phyloP scores from a whole-genome alignment of 805 yeast genomes.

The Wickerhamomyces rabaulensis region DNA sequence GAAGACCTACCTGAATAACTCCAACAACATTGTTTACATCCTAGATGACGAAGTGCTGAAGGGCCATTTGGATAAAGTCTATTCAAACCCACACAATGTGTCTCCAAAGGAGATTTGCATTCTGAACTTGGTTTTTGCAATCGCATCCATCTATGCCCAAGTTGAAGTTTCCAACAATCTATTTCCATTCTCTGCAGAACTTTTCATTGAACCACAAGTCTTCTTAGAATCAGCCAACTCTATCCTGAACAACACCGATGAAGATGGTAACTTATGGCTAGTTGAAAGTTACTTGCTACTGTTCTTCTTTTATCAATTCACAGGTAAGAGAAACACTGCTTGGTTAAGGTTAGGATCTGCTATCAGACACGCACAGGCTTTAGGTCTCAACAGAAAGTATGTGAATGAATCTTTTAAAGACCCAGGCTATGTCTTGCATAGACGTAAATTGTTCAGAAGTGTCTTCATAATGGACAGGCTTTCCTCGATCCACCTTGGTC shows the following conservation, averaged over 20 bases:
- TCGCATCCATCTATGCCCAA: slow-evolving; percentile 36
- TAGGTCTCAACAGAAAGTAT: slow-evolving; percentile 35
- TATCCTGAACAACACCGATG: slow-evolving; percentile 27
- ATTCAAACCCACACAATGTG: slow-evolving; percentile 25
- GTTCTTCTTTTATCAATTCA: slow-evolving; percentile 35
- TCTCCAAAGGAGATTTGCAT: slow-evolving; percentile 27
- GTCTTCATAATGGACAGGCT: slow-evolving; percentile 31
- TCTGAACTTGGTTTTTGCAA: slow-evolving; percentile 34
- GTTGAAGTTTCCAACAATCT: slow-evolving; percentile 22
- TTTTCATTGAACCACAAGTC: slow-evolving; percentile 24
- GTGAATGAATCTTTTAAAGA: slow-evolving; percentile 34
- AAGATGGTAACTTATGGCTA: slow-evolving; percentile 37
- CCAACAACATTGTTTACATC: slow-evolving; percentile 36
- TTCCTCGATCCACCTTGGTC: slow-evolving; percentile 31
- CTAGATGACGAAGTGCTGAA: slow-evolving; percentile 31
- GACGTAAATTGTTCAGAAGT: slow-evolving; percentile 32
- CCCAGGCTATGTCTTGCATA: slow-evolving; percentile 19
- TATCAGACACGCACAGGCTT: slow-evolving; percentile 37
- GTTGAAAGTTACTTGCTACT: slow-evolving; percentile 36
- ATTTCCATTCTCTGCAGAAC: slow-evolving; percentile 20
- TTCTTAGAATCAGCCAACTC: slow-evolving; percentile 33
- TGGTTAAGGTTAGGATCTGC: slow-evolving; percentile 40
- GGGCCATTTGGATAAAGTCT: slow-evolving; percentile 26
- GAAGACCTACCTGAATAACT: slow-evolving; percentile 30
- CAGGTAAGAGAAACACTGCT: slow-evolving; percentile 35